A percentile compares a stretch with the other conserved stretches of the same genome.
Evolutionary conservation across 352 stramenopile species (phyloP).

Genomic region (Phytophthora aleatoria): DNA sequence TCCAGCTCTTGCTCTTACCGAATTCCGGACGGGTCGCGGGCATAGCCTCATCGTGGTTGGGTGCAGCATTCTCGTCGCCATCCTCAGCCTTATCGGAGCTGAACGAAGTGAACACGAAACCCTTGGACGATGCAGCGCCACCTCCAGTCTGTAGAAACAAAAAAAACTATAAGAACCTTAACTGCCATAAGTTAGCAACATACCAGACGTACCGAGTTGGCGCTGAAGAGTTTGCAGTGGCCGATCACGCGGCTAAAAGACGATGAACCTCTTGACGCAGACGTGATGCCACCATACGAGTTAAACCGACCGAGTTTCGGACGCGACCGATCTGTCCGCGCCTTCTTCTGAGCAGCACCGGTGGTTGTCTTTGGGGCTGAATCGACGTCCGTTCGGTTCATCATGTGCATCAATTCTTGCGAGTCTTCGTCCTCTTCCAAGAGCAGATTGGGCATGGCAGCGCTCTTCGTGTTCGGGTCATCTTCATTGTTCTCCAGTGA

Average conservation of each 20-base stretch:
- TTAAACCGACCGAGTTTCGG: slow-evolving; percentile 59
- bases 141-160: slow-evolving; percentile 12
- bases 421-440: slow-evolving; percentile 84
- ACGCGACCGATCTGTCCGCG: slow-evolving; percentile 18
- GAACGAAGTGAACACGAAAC: slow-evolving; percentile 83
- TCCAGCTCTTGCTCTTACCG: slow-evolving; percentile 65
- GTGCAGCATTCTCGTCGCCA: slow-evolving; percentile 41
- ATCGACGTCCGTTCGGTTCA: slow-evolving; percentile 63
- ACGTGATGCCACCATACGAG: slow-evolving; percentile 55
- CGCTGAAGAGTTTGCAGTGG: slow-evolving; percentile 76
- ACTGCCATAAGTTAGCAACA: slow-evolving; percentile 3
- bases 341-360: slow-evolving; percentile 6
- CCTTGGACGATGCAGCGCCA: slow-evolving; percentile 48
- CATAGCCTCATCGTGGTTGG: slow-evolving; percentile 30
- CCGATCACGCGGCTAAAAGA: slow-evolving; percentile 74
- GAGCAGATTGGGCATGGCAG: slow-evolving; percentile 56
- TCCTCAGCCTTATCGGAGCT: slow-evolving; percentile 49
- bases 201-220: slow-evolving; percentile 53
- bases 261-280: slow-evolving; percentile 46
- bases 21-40: slow-evolving; percentile 27
- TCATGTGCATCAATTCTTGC: slow-evolving; percentile 66
- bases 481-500: slow-evolving; percentile 49
- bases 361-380: slow-evolving; percentile 2
- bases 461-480: slow-evolving; percentile 25
- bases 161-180: slow-evolving; percentile 6